phyloP scores from a whole-genome alignment of 148 eudicot species.

The Rhododendron vialii region DNA sequence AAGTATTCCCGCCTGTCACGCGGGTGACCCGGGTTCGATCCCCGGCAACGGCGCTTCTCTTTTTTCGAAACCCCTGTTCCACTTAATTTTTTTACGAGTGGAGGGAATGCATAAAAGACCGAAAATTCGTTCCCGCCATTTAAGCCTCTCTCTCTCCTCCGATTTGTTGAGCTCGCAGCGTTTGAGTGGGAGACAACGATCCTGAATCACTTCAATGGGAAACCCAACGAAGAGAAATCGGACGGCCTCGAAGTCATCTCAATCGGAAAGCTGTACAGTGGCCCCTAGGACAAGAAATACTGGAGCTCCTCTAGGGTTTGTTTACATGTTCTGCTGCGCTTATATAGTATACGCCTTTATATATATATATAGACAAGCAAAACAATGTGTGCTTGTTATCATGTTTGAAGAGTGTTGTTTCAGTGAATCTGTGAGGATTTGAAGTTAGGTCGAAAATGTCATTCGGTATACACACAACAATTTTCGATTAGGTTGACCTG shows the following conservation, averaged over 20 bases:
- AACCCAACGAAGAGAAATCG: slow-evolving; percentile 34
- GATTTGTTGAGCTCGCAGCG: background rate
- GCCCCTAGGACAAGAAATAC: slow-evolving; percentile 93
- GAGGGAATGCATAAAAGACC: background rate
- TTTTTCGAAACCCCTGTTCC: background rate
- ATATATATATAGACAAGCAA: too few relatives aligned
- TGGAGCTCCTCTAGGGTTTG: slow-evolving; percentile 99
- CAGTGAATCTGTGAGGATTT: background rate
- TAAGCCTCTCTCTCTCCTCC: background rate
- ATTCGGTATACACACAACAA: background rate
- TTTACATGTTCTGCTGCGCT: background rate
- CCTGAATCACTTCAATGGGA: slow-evolving; percentile 36
- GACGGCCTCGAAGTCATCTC: slow-evolving; percentile 79
- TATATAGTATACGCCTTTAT: background rate
- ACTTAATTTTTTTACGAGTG: background rate
- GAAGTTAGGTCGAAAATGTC: background rate
- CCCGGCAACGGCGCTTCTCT: slow-evolving; percentile 89
- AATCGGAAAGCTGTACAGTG: slow-evolving; percentile 58
- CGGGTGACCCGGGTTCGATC: slow-evolving; percentile 99
- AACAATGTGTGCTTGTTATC: background rate
- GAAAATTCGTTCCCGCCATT: slow-evolving; percentile 16
- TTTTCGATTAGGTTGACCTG: background rate
- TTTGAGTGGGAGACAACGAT: background rate
- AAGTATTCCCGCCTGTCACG: slow-evolving; percentile 99
- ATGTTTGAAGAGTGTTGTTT: background rate